Conservation (phyloP, 1,284 basidiomycete genomes). For the Trametes sp. region DNA sequence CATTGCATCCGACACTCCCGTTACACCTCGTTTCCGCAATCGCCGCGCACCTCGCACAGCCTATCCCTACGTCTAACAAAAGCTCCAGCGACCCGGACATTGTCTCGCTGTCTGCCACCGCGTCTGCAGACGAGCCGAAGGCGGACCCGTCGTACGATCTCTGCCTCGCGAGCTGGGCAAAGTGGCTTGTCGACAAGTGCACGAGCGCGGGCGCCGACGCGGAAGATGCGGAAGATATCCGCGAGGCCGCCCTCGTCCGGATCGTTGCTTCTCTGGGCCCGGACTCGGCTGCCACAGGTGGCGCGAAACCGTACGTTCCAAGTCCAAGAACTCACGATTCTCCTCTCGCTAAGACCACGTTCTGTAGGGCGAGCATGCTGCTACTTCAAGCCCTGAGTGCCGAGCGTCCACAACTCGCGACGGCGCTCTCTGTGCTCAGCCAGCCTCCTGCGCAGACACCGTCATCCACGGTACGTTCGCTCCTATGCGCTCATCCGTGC, state of each 20-base stretch:
- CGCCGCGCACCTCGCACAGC: slow-evolving; percentile 48
- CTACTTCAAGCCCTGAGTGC: slow-evolving; percentile 51
- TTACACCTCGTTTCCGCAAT: slow-evolving; percentile 60
- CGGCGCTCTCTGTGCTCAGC: slow-evolving; percentile 37
- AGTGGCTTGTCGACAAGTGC: slow-evolving; percentile 61
- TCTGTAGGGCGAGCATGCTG: slow-evolving; percentile 47
- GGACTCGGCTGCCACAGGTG: slow-evolving; percentile 30
- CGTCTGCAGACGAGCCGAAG: slow-evolving; percentile 20
- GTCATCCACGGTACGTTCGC: slow-evolving; percentile 18
- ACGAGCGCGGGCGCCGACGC: slow-evolving; percentile 34
- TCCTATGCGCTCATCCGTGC: background rate
- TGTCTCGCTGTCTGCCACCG: slow-evolving; percentile 20
- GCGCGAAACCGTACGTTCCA: slow-evolving; percentile 46
- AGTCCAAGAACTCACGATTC: background rate
- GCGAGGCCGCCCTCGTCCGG: slow-evolving; percentile 50
- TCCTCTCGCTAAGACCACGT: background rate
- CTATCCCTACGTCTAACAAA: slow-evolving; percentile 4
- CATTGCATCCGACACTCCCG: slow-evolving; percentile 63
- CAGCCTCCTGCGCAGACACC: slow-evolving; percentile 8
- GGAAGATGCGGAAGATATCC: slow-evolving; percentile 45
- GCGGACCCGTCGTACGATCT: slow-evolving; percentile 56
- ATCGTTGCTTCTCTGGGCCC: slow-evolving; percentile 60
- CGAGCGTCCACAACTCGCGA: slow-evolving; percentile 47
- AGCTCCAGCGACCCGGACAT: slow-evolving; percentile 20
- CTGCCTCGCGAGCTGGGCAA: slow-evolving; percentile 72